Evolutionary conservation across 2,329 filamentous ascomycete genomes (phyloP).

Genomic region (Fusarium sulawesiense): DNA sequence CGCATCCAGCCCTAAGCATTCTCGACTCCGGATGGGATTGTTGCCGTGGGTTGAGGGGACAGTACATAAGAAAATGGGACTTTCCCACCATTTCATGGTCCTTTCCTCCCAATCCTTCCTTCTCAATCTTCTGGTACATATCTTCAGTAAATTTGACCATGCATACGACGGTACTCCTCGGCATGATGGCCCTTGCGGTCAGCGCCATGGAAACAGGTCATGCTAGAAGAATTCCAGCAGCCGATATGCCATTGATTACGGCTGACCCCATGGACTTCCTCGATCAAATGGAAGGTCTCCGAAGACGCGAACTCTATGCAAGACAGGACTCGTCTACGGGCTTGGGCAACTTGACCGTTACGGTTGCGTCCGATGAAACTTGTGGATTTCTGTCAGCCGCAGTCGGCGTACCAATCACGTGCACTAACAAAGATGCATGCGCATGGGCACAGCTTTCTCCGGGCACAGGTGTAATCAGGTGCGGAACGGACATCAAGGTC

Average conservation of each 20-base stretch:
- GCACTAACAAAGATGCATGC: background rate
- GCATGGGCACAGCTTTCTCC: background rate
- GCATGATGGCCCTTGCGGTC: background rate
- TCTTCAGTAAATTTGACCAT: background rate
- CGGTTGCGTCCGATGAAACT: background rate
- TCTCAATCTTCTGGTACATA: no score
- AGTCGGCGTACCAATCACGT: background rate
- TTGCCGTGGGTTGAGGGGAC: background rate
- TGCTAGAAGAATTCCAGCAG: background rate
- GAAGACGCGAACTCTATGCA: accelerated
- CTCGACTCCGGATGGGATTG: background rate
- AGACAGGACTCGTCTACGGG: background rate
- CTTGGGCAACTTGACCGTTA: background rate
- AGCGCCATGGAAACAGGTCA: background rate
- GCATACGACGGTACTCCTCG: background rate
- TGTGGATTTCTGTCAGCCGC: conserved; percentile 1
- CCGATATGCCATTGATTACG: background rate
- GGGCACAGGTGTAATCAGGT: background rate
- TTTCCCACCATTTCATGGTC: background rate
- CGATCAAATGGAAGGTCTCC: background rate
- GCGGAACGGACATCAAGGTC: background rate
- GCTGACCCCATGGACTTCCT: background rate
- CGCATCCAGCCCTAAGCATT: background rate
- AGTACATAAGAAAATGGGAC: background rate
- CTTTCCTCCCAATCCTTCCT: accelerated